phyloP scores from a whole-genome alignment of 805 yeast species.

The Candida jianshihensis region DNA sequence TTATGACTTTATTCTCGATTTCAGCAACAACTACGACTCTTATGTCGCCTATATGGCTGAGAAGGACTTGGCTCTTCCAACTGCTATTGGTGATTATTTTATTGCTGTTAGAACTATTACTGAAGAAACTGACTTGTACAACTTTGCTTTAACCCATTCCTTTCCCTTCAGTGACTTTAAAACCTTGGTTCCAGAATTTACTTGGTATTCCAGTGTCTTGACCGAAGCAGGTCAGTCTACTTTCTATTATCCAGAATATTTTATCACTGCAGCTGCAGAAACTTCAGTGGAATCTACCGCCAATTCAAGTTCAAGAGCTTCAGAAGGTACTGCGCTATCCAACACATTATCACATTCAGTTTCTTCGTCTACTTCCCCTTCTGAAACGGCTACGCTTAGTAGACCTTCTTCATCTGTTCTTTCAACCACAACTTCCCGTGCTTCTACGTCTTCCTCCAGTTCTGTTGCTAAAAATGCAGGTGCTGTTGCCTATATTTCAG shows the following conservation, averaged over 20 bases:
- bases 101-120: slow-evolving; percentile 22
- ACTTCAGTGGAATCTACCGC: no score
- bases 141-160: slow-evolving; percentile 19
- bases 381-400: neutral
- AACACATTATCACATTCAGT: no score
- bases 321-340: no score
- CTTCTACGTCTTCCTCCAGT: slow-evolving; percentile 4
- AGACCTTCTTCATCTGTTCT: neutral
- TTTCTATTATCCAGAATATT: slow-evolving; percentile 17
- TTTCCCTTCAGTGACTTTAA: slow-evolving; percentile 32
- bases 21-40: slow-evolving; percentile 10
- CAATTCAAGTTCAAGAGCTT: no score
- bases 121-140: slow-evolving; percentile 19
- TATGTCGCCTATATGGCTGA: slow-evolving; percentile 18
- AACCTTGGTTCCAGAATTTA: slow-evolving; percentile 26
- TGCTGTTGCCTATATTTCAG: slow-evolving; percentile 6
- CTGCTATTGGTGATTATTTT: slow-evolving; percentile 27
- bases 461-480: slow-evolving; percentile 4
- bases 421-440: neutral
- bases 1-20: slow-evolving; percentile 16
- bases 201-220: slow-evolving; percentile 15
- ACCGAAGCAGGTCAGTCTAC: slow-evolving; percentile 13
- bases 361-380: no score
- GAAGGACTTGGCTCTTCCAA: slow-evolving; percentile 26
- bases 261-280: slow-evolving; percentile 8